Percentiles rank a stretch among this genome's conserved stretches.
Evolutionary conservation across 1,139 yeast genomes (phyloP).

Genomic region (Pichia sp.): DNA sequence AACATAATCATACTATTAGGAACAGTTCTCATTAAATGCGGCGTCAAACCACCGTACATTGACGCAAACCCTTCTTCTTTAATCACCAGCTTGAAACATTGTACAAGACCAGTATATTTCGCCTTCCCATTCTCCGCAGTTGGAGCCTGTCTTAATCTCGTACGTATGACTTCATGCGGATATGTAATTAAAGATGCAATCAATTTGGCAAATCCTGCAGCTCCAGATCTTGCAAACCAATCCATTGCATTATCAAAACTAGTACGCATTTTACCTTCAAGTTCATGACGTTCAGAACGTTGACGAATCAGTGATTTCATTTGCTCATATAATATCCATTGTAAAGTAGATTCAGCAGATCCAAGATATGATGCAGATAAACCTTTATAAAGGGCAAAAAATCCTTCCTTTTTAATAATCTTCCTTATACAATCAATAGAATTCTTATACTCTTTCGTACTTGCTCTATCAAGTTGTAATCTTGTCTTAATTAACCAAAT

Average conservation of each 20-base stretch:
- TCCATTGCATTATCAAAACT: constrained; percentile 64
- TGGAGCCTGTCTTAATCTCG: constrained; percentile 95
- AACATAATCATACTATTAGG: constrained; percentile 98
- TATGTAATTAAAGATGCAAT: constrained; percentile 88
- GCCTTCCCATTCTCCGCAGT: constrained; percentile 62
- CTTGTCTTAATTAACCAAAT: constrained; percentile 97
- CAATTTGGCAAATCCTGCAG: constrained; percentile 95
- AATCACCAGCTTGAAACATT: constrained; percentile 73
- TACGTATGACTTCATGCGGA: constrained; percentile 96
- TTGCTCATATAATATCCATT: constrained; percentile 95
- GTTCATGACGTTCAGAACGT: constrained; percentile 46
- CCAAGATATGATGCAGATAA: constrained; percentile 92
- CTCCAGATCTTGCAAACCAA: constrained; percentile 96
- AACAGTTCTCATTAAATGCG: constrained; percentile 92
- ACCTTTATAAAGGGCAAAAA: constrained; percentile 77
- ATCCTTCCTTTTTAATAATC: constrained; percentile 71
- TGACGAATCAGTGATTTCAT: constrained; percentile 69
- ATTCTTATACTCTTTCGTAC: constrained; percentile 63
- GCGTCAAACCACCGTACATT: constrained; percentile 97
- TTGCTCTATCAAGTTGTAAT: constrained; percentile 76
- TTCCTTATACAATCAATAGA: constrained; percentile 79
- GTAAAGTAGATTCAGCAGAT: constrained; percentile 86
- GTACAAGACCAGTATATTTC: constrained; percentile 84
- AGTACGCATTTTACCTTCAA: constrained; percentile 44
- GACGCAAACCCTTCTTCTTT: constrained; percentile 90